Evolutionary conservation across 345 rosid genomes (phyloP).

Genomic region (Crucihimalaya himalaica): DNA sequence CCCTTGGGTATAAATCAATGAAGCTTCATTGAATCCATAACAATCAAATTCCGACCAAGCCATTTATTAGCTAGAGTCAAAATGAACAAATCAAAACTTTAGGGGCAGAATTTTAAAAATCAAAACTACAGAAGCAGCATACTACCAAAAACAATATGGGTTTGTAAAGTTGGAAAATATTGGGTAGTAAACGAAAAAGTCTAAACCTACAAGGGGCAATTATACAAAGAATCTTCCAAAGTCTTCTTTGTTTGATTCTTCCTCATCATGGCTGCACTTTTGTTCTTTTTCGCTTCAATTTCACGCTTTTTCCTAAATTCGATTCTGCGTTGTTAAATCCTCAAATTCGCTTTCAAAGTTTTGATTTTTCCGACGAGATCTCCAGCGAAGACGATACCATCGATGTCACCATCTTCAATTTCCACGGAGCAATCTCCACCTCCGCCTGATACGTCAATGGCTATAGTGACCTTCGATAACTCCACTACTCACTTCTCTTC

Average conservation of each 20-base stretch:
- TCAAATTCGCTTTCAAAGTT: neutral
- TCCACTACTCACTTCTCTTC: conserved; percentile 55
- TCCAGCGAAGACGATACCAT: neutral
- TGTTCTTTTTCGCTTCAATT: conserved; percentile 22
- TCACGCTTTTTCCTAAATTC: conserved; percentile 33
- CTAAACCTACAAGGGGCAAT: neutral
- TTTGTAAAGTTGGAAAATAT: neutral
- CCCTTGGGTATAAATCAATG: too few relatives aligned
- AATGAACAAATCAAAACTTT: neutral
- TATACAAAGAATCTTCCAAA: neutral
- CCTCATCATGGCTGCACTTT: conserved; percentile 23
- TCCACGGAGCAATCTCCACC: conserved; percentile 31
- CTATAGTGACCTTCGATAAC: conserved; percentile 64
- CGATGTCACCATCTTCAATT: conserved; percentile 32
- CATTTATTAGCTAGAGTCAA: neutral
- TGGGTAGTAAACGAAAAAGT: neutral
- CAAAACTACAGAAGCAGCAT: neutral
- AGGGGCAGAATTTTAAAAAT: neutral
- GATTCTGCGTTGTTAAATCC: conserved; percentile 2
- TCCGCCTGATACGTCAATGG: conserved; percentile 50
- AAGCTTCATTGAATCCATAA: too few relatives aligned
- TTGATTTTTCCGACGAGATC: conserved; percentile 30
- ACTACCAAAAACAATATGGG: neutral
- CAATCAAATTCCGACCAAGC: neutral
- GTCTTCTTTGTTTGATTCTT: conserved; percentile 20